Base-by-base conservation (phyloP, 108 stramenopile species). In the Seminavis robusta region DNA sequence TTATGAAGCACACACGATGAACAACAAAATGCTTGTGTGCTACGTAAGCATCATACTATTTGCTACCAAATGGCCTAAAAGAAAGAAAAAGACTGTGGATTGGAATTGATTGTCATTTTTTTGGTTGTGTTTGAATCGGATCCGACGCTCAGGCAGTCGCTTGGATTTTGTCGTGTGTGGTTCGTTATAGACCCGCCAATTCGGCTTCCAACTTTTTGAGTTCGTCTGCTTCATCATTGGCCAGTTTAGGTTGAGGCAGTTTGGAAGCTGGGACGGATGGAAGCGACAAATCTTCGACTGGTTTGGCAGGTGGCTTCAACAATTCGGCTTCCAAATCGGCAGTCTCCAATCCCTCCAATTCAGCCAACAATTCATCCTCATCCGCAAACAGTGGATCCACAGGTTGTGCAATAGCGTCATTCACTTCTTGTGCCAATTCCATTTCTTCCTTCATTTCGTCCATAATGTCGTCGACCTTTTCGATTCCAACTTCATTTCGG, bases 401-500 rank as follows among this genome's bases (percentile, higher is more conserved):
- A 1, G 93, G 91, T 57, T 86, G 83, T 4, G 87, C 73, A 60
- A 96, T 86, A n/a, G 95, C 95, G 29, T 79, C 64, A 47, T 78
- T 84, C 52, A 96, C 90, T 71, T 92, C 88, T 54, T 88, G 70
- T 3, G 89, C 90, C 75, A 81, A 36, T 44, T 93, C 93, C 95
- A 92, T 93, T 73, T 94, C 92, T 56, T 94, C 95, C 64, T 84
- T 82, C 51, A 96, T 91, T 45, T 89, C 89, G 61, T 96, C 95
- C 93, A 94, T 96, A 31, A 97, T 59, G 47, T 97, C 94, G 60
- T 97, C 96, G 37, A 97, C 96, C 60, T 90, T 69, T 67, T 98
- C 98, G 39, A 96, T 89, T 47, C 90, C 85, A 16, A 95, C 83
- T 21, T 94, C 80, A 8, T 79, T 80, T 44, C 94, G 81, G 31